phyloP scores from a whole-genome alignment of 257 asterid species.

The Petrea volubilis region DNA sequence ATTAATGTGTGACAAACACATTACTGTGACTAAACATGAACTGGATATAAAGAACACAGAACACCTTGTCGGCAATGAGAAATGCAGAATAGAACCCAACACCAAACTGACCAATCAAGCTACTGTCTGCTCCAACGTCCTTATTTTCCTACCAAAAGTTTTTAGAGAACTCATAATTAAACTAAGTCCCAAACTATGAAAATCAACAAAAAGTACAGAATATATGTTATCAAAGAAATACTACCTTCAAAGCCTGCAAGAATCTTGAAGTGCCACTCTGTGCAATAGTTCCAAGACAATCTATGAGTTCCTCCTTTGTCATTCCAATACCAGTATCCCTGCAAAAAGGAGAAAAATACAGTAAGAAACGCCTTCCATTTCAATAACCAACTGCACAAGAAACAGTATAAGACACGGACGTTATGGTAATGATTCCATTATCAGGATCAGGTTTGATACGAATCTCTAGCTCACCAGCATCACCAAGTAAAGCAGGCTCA shows the following conservation, averaged over 20 bases:
- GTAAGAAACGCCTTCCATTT: not conserved
- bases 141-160: conserved; percentile 66
- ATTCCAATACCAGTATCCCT: conserved; percentile 99
- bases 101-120: conserved; percentile 99
- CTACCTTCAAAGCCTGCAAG: conserved; percentile 86
- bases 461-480: conserved; percentile 85
- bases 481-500: conserved; percentile 89
- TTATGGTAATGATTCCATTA: conserved; percentile 84
- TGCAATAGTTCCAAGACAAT: conserved; percentile 99
- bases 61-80: conserved; percentile 88
- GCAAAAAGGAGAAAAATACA: conserved; percentile 21
- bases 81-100: conserved; percentile 98
- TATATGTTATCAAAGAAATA: too few relatives aligned
- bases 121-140: conserved; percentile 78
- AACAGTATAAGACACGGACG: conserved; percentile 40
- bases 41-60: not conserved
- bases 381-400: not conserved
- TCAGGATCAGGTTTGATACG: conserved; percentile 91
- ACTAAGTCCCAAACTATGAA: not conserved
- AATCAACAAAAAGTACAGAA: not conserved
- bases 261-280: conserved; percentile 99
- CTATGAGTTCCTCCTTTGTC: conserved; percentile 98
- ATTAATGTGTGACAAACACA: not conserved
- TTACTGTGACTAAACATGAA: not conserved
- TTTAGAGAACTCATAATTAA: conserved; percentile 12